Evolutionary conservation across 495 filamentous ascomycete species (phyloP).

Genomic region (Aspergillus cavernicola): DNA sequence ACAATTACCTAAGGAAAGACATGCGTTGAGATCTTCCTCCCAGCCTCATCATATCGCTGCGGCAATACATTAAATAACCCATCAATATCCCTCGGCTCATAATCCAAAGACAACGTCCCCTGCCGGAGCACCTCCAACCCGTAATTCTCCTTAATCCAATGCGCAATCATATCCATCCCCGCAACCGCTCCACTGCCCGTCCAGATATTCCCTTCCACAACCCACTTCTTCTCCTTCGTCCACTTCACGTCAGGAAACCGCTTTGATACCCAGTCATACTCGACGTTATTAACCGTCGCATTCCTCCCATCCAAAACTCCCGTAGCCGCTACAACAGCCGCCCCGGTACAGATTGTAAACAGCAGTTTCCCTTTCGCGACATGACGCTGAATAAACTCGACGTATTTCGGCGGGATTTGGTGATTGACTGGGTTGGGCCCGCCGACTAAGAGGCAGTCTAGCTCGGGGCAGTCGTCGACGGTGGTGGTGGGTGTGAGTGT

Average conservation of each 20-base stretch:
- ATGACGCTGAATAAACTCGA: neutral
- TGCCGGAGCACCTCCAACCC: neutral
- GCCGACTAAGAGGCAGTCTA: constrained; percentile 1
- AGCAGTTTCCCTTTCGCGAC: neutral
- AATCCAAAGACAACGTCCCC: neutral
- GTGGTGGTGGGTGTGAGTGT: neutral
- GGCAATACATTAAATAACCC: constrained; percentile 7
- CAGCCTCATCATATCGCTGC: neutral
- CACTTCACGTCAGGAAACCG: neutral
- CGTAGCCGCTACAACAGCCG: neutral
- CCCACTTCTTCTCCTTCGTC: constrained; percentile 7
- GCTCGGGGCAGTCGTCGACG: neutral
- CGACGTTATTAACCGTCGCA: constrained; percentile 4
- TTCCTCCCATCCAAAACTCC: constrained; percentile 1
- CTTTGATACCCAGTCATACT: neutral
- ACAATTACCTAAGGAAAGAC: constrained; percentile 4
- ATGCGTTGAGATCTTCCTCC: neutral
- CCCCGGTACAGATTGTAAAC: constrained; percentile 5
- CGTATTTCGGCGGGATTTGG: neutral
- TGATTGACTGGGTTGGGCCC: neutral
- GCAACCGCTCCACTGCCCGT: constrained; percentile 8
- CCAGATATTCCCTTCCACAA: constrained; percentile 10
- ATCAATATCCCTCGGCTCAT: constrained; percentile 1
- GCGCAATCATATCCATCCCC: constrained; percentile 11
- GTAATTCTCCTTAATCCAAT: constrained; percentile 7